phyloP scores from a whole-genome alignment of 2,329 filamentous ascomycete species.

The Byssochlamys sp. region DNA sequence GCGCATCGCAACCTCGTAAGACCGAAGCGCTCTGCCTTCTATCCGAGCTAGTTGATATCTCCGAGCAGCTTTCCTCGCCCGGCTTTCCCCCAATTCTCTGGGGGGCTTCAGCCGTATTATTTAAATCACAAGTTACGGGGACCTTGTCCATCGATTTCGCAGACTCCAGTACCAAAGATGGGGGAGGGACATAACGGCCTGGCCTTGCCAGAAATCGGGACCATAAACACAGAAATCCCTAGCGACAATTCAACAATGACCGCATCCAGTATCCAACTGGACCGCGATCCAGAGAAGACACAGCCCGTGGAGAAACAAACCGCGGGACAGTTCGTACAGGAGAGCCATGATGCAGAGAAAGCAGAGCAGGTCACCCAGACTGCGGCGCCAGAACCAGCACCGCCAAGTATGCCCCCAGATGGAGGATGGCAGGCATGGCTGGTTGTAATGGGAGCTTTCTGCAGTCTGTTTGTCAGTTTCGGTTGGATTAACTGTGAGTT shows the following conservation, averaged over 20 bases:
- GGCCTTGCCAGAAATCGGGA: background rate
- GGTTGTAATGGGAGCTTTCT: slow-evolving; percentile 21
- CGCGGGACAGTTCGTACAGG: background rate
- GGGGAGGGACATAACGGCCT: background rate
- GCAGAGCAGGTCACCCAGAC: background rate
- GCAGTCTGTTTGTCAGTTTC: slow-evolving; percentile 20
- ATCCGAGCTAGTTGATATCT: too few relatives aligned
- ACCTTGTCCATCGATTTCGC: too few relatives aligned
- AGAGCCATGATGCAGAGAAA: background rate
- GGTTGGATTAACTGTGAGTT: slow-evolving; percentile 31
- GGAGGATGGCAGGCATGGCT: slow-evolving; percentile 24
- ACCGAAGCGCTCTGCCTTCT: too few relatives aligned
- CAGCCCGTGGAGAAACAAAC: background rate
- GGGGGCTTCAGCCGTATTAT: too few relatives aligned
- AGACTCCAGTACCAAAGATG: background rate
- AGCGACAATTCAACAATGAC: background rate
- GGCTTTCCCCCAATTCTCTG: too few relatives aligned
- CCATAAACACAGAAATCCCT: background rate
- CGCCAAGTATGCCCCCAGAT: slow-evolving; percentile 13
- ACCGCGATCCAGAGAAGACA: background rate
- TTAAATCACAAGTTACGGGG: too few relatives aligned
- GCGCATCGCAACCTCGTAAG: too few relatives aligned
- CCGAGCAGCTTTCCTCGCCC: too few relatives aligned
- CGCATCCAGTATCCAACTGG: background rate
- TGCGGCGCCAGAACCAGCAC: background rate